Base-by-base conservation (phyloP, 2,329 filamentous ascomycete genomes). In the Penicillium polonicum region DNA sequence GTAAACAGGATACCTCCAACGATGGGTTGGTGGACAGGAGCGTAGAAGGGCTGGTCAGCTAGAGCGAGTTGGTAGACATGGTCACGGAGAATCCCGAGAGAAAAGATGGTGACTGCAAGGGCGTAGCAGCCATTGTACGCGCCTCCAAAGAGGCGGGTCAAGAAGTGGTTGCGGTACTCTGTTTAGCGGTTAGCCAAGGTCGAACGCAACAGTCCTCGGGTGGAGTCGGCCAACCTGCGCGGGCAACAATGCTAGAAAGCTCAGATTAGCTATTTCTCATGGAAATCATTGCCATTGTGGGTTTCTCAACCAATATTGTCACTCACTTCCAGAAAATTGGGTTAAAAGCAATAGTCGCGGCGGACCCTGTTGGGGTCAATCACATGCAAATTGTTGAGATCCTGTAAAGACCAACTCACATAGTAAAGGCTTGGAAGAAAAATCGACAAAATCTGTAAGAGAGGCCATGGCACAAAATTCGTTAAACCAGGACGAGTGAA, bases 321-420 rank as follows among this genome's bases (percentile, higher is more conserved):
- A 83, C 90, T 82, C 83, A 96, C 92, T 99, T 99, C 94, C 94
- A 99, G 78, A 97, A 97, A n/a, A 94, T 88, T 23, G 94, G 94
- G 78, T 99, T 99, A 79, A 99, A 97, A 48, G 88, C 83, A 77
- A 99, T 96, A 52, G 90, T 85, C 55, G 82, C 83, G 48, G 88
- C 90, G 66, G 91, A 90, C 66, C 94, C 92, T 96, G 52, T 48
- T 42, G 61, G 58, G 52, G 62, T 66, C 46, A 57, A 70, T 70
- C 68, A 72, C 68, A 70, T 71, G 68, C 60, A 56, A 67, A 65
- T 62, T 59, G 58, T 53, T 58, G 61, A 64, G 58, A 51, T 49
- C 43, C 38, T 48, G 46, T 49, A 49, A 38, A 55, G n/a, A n/a
- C 31, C 21, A 41, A 68, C 85, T 60, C 82, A 91, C 89, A 74